Base-by-base conservation (phyloP, 257 asterid species). In the Galeopsis tetrahit region DNA sequence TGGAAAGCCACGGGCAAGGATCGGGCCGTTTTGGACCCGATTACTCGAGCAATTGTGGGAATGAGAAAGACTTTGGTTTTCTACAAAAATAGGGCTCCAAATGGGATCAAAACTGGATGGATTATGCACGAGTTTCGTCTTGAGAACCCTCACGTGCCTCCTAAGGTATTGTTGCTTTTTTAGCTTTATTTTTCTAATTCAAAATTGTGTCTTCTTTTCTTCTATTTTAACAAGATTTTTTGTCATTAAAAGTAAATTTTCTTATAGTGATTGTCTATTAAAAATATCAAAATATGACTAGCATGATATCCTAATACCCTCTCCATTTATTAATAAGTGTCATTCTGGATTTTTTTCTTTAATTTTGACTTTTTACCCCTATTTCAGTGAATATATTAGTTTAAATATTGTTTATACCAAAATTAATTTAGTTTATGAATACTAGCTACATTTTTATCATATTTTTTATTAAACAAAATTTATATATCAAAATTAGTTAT, bases 1-100 rank as follows among this genome's bases (percentile, higher is more conserved):
- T 93, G 98, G 98, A 93, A 93, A 82, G 98, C 98, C 1, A 93
- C 98, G 0, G 98, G 98, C 0, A 93, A 93, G 66, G 98, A 93
- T 71, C 79, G 91, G 13, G 73, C 72, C 0, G 91, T 93, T 68
- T 7, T 81, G 2, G 90, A 88, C 71, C 89, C 95, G 1, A 40
- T 1, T 10, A 72, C 79, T 2, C 75, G 66, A 64, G 64, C 69
- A 1, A 59, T 80, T 0, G 91, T 89, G 15, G 98, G 98, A 13
- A 93, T 93, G 98, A 90, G 96, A 71, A 93, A 93, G 77, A 93
- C 98, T 3, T 67, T 93, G 69, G 98, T 93, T 31, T 93, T 93
- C 70, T 90, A 93, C 95, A 81, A 51, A 77, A 85, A 86, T 72
- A 82, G 97, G 78, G 98, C 98, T 57, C 98, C 98, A 1, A 87